Conservation (phyloP, 1,139 yeast species). For the Taiozyma sp. region DNA sequence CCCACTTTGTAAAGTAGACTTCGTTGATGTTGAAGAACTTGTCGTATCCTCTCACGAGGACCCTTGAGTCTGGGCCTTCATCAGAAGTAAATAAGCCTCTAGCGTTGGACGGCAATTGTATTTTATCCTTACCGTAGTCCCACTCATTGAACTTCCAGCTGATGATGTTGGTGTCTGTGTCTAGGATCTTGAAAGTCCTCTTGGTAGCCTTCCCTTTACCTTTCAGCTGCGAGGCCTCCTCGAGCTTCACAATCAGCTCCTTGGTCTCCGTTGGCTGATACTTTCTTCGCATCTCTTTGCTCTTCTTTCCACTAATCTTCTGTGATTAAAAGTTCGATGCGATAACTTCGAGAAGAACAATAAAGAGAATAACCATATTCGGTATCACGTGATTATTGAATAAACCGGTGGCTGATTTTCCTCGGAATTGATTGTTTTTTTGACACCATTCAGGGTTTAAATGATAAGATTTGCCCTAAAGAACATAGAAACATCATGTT, state of each 20-base stretch:
- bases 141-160: constrained; percentile 88
- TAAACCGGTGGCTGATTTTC: too few relatives aligned
- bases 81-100: constrained; percentile 76
- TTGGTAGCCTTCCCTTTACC: constrained; percentile 35
- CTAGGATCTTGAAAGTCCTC: constrained; percentile 27
- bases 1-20: constrained; percentile 45
- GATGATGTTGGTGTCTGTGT: constrained; percentile 26
- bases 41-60: constrained; percentile 85
- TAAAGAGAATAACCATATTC: too few relatives aligned
- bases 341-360: too few relatives aligned
- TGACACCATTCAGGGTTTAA: too few relatives aligned
- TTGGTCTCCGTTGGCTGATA: constrained; percentile 11
- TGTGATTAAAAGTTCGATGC: too few relatives aligned
- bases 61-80: constrained; percentile 27
- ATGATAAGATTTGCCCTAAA: too few relatives aligned
- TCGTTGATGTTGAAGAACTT: constrained; percentile 88
- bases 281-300: constrained; percentile 8
- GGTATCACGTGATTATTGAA: too few relatives aligned
- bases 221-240: constrained; percentile 22
- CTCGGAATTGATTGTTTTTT: too few relatives aligned
- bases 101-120: constrained; percentile 63
- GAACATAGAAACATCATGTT: too few relatives aligned
- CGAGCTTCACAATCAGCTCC: constrained; percentile 24
- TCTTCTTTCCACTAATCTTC: neutral
- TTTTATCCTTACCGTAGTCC: constrained; percentile 63